These are phyloP conservation scores for Rhodofomes roseus DNA, from an alignment of 1,284 basidiomycete genomes.

Conservation along the genomic window DNA sequence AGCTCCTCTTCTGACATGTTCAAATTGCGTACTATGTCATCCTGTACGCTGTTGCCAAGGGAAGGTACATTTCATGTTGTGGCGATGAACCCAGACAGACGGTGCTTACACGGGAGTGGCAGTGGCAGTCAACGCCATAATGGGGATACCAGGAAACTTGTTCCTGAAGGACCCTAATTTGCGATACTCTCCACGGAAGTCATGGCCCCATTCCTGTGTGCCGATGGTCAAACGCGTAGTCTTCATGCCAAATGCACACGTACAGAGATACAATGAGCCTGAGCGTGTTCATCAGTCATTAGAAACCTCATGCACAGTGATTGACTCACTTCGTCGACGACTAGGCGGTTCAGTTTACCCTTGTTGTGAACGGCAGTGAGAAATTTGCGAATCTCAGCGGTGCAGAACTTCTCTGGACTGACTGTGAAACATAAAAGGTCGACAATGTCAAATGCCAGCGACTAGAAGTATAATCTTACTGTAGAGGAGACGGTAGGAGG, in stretches of 20 bases:
- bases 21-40: constrained; percentile 67
- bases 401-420: constrained; percentile 75
- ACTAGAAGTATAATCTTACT: constrained; percentile 38
- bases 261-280: constrained; percentile 87
- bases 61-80: not conserved
- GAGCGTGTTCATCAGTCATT: not conserved
- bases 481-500: constrained; percentile 67
- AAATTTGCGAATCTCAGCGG: constrained; percentile 46
- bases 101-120: constrained; percentile 49
- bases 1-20: constrained; percentile 55
- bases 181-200: constrained; percentile 74
- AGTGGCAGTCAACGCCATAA: constrained; percentile 83
- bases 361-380: constrained; percentile 51
- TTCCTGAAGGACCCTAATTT: constrained; percentile 68
- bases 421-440: constrained; percentile 30
- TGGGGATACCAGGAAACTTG: constrained; percentile 67
- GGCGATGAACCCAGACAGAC: not conserved
- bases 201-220: constrained; percentile 82
- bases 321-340: constrained; percentile 72
- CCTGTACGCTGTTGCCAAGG: constrained; percentile 55
- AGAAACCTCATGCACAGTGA: too few species aligned
- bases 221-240: not conserved
- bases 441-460: constrained; percentile 10
- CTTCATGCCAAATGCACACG: constrained; percentile 13
- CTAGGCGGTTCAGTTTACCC: constrained; percentile 62